Conservation (phyloP, 225 moss, liverwort and hornwort genomes). For the Straminergon stramineum region DNA sequence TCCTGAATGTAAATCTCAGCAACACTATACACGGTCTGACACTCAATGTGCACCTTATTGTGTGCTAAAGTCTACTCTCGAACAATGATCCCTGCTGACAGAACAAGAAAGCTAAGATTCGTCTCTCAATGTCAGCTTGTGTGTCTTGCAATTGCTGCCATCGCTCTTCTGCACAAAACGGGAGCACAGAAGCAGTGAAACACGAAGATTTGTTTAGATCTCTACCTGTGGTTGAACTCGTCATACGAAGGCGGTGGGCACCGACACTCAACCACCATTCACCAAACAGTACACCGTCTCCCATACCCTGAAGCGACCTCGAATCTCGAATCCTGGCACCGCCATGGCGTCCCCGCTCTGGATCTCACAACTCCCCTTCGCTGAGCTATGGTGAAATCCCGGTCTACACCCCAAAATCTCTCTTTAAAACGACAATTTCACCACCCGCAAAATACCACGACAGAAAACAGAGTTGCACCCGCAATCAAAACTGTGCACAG, state of each 20-base stretch:
- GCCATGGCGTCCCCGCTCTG: neutral
- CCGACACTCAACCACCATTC: slow-evolving; percentile 13
- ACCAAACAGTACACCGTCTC: neutral
- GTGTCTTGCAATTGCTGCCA: neutral
- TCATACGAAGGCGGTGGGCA: neutral
- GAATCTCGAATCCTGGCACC: neutral
- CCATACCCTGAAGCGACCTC: neutral
- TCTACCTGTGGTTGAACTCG: neutral
- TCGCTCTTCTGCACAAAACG: neutral
- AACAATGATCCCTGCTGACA: neutral
- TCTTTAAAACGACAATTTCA: neutral
- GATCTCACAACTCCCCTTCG: neutral
- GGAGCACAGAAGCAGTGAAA: neutral
- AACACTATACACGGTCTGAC: neutral
- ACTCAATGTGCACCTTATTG: neutral
- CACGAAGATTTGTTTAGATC: neutral
- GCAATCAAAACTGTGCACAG: neutral
- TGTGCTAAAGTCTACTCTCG: neutral
- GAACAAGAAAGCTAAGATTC: neutral
- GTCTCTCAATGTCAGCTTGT: neutral
- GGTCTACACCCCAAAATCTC: neutral
- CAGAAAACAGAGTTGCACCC: neutral
- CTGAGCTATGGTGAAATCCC: neutral
- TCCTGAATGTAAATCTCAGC: neutral
- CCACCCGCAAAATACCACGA: neutral